A percentile compares a stretch with the other conserved stretches of the same genome.
phyloP scores from a whole-genome alignment of 306 rosid species.

The Mimosa pudica region DNA sequence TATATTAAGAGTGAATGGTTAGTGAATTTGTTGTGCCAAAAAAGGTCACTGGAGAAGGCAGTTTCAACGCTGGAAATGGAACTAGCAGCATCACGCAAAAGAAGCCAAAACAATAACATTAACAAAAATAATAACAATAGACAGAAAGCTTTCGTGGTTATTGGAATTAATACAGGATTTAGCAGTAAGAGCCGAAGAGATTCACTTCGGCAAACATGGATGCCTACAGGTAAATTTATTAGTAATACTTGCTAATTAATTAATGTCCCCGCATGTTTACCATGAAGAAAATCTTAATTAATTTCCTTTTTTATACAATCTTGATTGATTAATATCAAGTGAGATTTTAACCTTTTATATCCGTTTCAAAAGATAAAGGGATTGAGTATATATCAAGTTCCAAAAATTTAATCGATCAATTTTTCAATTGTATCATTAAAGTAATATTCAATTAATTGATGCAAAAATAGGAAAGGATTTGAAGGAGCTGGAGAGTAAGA shows the following conservation, averaged over 20 bases:
- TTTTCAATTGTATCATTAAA: too few relatives aligned
- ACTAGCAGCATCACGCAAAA: conserved; percentile 53
- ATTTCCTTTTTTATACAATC: background rate
- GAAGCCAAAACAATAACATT: conserved; percentile 22
- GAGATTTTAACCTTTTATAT: too few relatives aligned
- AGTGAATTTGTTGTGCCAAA: background rate
- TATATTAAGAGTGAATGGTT: background rate
- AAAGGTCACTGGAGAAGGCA: conserved; percentile 74
- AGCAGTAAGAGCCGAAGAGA: conserved; percentile 83
- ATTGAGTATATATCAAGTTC: too few relatives aligned
- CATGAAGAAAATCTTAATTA: background rate
- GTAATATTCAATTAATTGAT: too few relatives aligned
- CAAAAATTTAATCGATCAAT: too few relatives aligned
- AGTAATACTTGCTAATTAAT: background rate
- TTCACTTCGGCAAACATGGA: conserved; percentile 79
- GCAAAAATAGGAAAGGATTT: conserved; percentile 40
- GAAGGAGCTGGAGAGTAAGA: conserved; percentile 70
- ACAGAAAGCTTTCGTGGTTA: conserved; percentile 78
- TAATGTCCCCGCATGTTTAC: too few relatives aligned
- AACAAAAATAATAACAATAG: conserved; percentile 29
- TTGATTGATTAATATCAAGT: background rate
- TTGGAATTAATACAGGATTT: conserved; percentile 88
- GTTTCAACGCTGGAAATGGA: conserved; percentile 78
- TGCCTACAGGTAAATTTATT: conserved; percentile 60
- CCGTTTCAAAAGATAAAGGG: too few relatives aligned